Base-by-base conservation (phyloP, 768 basidiomycete species). In the Serpula lacrymans region DNA sequence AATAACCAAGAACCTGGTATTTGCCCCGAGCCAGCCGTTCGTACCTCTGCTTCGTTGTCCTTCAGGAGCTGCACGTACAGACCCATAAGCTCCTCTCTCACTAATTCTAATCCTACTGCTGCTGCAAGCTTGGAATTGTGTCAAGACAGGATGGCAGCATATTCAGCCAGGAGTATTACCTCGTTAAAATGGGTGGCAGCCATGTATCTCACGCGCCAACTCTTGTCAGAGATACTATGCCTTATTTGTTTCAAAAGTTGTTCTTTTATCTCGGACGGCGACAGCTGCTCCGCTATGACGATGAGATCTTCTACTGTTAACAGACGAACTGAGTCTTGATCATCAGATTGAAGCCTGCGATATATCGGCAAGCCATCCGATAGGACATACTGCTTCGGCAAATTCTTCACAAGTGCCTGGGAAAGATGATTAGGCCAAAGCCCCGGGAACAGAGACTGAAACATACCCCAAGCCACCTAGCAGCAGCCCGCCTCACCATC, bases 161-260 rank as follows among this genome's bases (percentile, higher is more conserved):
- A 21, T 24, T 1, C 17, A 26, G 12, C 48, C 70, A n/a, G n/a
- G n/a, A n/a, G n/a, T n/a, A n/a, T 42, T 48, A 88, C 91, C 75
- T 93, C 87, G 50, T 98, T 96, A 65, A 98, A 98, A 62, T 97
- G 90, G 48, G 80, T 91, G 2, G 94, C 95, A 12, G 93, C 92
- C 94, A 98, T 97, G 64, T 97, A 99, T 59, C 96, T 75, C 39
- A 99, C 96, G 51, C 96, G 75, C 96, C 96, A 99, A 60, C 92
- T 95, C 72, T 97, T 96, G 64, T 99, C 96, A 9, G 82, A 74
- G 35, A 96, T 84, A 49, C 87, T 88, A 46, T 84, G 78, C 55
- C 89, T 81, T 53, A 97, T 84, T 61, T 94, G 87, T 49, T 85
- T 84, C 48, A 93, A 69, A 18, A 98, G 67, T 50, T 95, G 84